phyloP scores from a whole-genome alignment of 2,329 filamentous ascomycete genomes.

The Monosporascus cannonballus region DNA sequence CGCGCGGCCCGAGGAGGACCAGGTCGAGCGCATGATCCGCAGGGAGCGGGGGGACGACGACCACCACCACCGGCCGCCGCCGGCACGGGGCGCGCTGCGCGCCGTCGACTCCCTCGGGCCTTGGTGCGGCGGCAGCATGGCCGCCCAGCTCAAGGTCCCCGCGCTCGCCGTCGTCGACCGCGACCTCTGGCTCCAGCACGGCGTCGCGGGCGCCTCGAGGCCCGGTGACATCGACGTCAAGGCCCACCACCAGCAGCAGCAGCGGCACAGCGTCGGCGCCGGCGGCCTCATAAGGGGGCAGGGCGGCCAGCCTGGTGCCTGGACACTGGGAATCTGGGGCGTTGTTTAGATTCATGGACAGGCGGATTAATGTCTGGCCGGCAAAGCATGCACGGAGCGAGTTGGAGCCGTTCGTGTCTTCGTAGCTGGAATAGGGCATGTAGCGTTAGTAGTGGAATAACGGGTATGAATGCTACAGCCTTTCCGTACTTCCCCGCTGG shows the following conservation, averaged over 20 bases:
- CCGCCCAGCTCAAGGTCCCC: conserved; percentile 61
- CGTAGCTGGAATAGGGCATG: too few relatives aligned
- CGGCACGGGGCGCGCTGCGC: conserved; percentile 53
- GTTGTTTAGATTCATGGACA: conserved; percentile 29
- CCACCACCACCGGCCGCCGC: conserved; percentile 32
- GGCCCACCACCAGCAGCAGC: conserved; percentile 32
- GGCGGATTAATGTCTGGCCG: not conserved
- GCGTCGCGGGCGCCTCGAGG: conserved; percentile 54
- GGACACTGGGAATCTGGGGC: conserved; percentile 60
- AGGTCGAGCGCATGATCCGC: conserved; percentile 52
- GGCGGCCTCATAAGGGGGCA: conserved; percentile 41
- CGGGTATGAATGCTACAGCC: not conserved
- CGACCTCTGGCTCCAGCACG: conserved; percentile 65
- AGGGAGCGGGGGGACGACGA: conserved; percentile 23
- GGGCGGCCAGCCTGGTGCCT: conserved; percentile 38
- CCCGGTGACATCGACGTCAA: conserved; percentile 54
- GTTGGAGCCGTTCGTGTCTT: too few relatives aligned
- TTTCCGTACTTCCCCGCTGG: not conserved
- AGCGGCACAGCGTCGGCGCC: conserved; percentile 59
- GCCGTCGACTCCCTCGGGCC: conserved; percentile 64
- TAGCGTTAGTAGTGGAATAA: too few relatives aligned
- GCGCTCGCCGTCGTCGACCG: conserved; percentile 65
- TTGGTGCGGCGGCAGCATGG: conserved; percentile 68
- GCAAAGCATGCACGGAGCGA: not conserved
- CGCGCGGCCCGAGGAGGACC: conserved; percentile 44